Percentiles rank a stretch among this genome's conserved stretches.
phyloP scores from a whole-genome alignment of 352 stramenopile genomes.

The Phytopythium delawarense region DNA sequence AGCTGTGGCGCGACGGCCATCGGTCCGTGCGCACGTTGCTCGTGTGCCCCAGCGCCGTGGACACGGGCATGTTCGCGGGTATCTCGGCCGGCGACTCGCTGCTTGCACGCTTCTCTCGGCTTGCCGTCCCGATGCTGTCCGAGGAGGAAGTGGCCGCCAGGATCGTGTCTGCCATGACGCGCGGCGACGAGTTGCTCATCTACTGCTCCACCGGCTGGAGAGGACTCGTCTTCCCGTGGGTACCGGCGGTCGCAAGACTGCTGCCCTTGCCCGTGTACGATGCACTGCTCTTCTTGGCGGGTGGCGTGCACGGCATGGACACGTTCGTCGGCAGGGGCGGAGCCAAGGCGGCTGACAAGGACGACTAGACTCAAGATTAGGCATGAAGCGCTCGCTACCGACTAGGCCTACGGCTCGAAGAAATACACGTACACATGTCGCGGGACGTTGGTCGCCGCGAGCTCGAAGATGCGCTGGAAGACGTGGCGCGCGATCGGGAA shows the following conservation, averaged over 20 bases:
- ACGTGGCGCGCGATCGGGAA: background rate
- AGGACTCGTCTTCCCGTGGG: constrained; percentile 45
- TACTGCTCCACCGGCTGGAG: constrained; percentile 63
- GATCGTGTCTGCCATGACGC: constrained; percentile 54
- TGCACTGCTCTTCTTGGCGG: constrained; percentile 43
- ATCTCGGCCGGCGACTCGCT: constrained; percentile 8
- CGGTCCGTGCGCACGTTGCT: constrained; percentile 63
- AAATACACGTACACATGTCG: background rate
- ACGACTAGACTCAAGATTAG: background rate
- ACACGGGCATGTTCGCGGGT: constrained; percentile 78
- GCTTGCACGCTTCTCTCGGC: constrained; percentile 19
- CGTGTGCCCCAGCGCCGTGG: constrained; percentile 64
- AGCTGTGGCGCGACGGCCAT: constrained; percentile 58
- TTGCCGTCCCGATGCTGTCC: constrained; percentile 47
- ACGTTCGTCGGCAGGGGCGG: constrained; percentile 44
- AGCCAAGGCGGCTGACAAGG: background rate
- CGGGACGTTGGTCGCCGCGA: background rate
- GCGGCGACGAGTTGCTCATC: constrained; percentile 53
- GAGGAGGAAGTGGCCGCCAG: constrained; percentile 42
- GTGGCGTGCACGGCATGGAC: constrained; percentile 71
- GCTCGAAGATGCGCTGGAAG: background rate
- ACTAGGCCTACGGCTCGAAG: background rate
- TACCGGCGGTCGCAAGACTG: constrained; percentile 36
- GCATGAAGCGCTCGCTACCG: background rate
- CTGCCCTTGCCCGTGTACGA: constrained; percentile 58